Percentiles rank a stretch among this genome's conserved stretches.
These are phyloP conservation scores for Petunia secreta DNA, from an alignment of 257 asterid genomes.

Conservation along the genomic window DNA sequence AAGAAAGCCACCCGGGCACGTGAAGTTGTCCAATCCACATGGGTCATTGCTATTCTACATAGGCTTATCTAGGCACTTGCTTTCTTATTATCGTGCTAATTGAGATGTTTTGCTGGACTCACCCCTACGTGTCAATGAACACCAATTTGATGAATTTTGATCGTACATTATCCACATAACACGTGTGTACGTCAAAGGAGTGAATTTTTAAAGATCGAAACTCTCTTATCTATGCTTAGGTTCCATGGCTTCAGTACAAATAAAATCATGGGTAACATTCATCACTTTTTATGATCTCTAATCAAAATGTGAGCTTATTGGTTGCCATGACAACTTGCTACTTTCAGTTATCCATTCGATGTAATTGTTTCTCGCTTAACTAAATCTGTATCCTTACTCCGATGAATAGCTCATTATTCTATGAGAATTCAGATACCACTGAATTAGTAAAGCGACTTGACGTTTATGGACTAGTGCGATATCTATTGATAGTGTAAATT, in stretches of 20 bases:
- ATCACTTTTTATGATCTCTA: constrained; percentile 13
- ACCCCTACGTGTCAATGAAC: constrained; percentile 49
- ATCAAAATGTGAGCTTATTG: background rate
- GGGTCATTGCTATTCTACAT: constrained; percentile 28
- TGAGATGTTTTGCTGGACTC: constrained; percentile 25
- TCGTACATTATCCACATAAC: constrained; percentile 45
- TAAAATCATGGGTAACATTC: constrained; percentile 28
- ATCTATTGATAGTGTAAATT: too few relatives aligned
- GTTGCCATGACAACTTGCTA: constrained; percentile 16
- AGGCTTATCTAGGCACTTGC: background rate
- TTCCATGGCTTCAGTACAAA: constrained; percentile 17
- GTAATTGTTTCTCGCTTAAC: constrained; percentile 42
- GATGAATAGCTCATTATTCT: constrained; percentile 28
- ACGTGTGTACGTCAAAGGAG: constrained; percentile 48
- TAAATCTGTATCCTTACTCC: constrained; percentile 33
- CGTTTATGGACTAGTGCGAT: too few relatives aligned
- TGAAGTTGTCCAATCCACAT: constrained; percentile 67
- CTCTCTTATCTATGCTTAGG: constrained; percentile 33
- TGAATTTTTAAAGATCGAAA: constrained; percentile 24
- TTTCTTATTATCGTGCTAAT: constrained; percentile 16
- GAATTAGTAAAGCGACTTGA: background rate
- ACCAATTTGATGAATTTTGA: constrained; percentile 40
- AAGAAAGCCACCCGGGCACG: constrained; percentile 48
- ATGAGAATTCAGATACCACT: constrained; percentile 11
- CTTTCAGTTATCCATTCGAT: constrained; percentile 3